Base-by-base conservation (phyloP, 2,329 filamentous ascomycete species). In the Huntiella savannae region DNA sequence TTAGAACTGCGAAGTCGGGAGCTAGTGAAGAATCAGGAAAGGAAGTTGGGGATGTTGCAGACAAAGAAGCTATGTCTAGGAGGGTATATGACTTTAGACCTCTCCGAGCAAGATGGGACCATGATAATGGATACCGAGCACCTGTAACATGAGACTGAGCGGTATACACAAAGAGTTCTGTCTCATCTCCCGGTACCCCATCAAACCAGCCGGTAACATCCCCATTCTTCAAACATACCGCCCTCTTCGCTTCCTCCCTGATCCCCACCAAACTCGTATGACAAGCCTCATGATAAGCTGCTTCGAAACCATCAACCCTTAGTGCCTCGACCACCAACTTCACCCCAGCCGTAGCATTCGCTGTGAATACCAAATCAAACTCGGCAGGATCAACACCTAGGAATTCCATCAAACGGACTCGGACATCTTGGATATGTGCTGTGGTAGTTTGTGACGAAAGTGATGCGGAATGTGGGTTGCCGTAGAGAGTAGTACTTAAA, bases 101-200 rank as follows among this genome's bases (percentile, higher is more conserved):
- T 38, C 53, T 47, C 19, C 66, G 58, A 22, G 62, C 54, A 46
- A 55, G 55, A 12, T 60, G 59, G 8, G 63, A 59, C 77, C 77
- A 82, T 1, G 61, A 57, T 22, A 74, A 58, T 3, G 77, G 75
- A 37, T 80, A 60, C 49, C 77, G 66, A 15, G 73, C 65, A 5
- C 78, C 78, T 38, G 73, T 77, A 66, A 82, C 75, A 55, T 82
- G 82, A 22, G 76, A 81, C 56, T 82, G 78, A 0, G 72, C 77
- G 3, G 78, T 76, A 55, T 76, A 82, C 15, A 75, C 75, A 52
- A 82, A 76, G 3, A 73, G 55, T 10, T 40, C 37, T n/a, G 35
- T 22, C 16, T 13, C 17, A n/a, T 43, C 1, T 64, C 63, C 7
- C 53, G 50, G 40, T 45, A 54, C 33, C 47, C 55, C 46, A 43